Evolutionary conservation across 2,329 filamentous ascomycete species (phyloP).

Genomic region (Arthrocladium fulminans): DNA sequence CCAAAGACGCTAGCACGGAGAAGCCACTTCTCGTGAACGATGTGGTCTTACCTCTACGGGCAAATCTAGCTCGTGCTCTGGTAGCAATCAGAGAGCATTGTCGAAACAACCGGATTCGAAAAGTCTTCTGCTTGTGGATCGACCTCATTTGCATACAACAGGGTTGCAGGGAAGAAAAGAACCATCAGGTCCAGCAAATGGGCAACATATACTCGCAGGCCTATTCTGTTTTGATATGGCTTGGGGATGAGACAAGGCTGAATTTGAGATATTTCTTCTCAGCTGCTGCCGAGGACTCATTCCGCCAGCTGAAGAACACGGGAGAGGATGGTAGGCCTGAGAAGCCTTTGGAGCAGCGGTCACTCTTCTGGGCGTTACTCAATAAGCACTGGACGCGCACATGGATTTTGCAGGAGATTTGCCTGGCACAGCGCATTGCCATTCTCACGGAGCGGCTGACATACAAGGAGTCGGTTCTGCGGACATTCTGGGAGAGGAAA

Average conservation of each 20-base stretch:
- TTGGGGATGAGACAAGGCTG: conserved; percentile 12
- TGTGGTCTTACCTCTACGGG: not conserved
- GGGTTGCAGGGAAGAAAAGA: conserved; percentile 16
- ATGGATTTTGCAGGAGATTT: conserved; percentile 2
- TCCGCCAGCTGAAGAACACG: not conserved
- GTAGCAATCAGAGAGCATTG: not conserved
- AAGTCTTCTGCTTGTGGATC: conserved; percentile 14
- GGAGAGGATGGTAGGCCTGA: not conserved
- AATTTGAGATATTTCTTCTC: not conserved
- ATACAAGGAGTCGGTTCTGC: not conserved
- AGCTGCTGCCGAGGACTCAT: not conserved
- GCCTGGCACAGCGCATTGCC: not conserved
- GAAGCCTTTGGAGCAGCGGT: not conserved
- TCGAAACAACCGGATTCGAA: not conserved
- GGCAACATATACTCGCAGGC: conserved; percentile 18
- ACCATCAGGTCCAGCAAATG: conserved; percentile 21
- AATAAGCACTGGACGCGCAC: conserved; percentile 2
- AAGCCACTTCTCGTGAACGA: not conserved
- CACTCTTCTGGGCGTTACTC: not conserved
- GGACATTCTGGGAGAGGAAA: not conserved
- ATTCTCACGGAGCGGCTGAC: not conserved
- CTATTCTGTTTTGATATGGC: conserved; percentile 19
- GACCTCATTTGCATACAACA: conserved; percentile 24
- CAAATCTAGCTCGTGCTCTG: not conserved
- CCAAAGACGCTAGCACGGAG: not conserved